Evolutionary conservation across 208 protist species (phyloP), one percentile per base, ranked within the genome.

Genomic region (Acanthamoeba divionensis): DNA sequence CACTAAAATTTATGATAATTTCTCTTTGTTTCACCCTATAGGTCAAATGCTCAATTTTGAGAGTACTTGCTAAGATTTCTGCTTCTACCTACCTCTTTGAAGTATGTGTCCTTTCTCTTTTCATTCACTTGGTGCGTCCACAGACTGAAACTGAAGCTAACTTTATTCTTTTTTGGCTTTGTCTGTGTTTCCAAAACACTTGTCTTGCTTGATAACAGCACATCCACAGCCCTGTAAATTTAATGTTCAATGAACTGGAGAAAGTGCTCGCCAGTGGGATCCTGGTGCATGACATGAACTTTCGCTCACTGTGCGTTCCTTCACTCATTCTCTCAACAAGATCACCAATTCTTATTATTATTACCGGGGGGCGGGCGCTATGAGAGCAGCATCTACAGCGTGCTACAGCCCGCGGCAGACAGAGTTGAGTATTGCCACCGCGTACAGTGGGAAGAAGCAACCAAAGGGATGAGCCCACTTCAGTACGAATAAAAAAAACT

Each of bases 221-320:
- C 29, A 33, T 87, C 15, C 77, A 41, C 77, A 87, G 55, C n/a
- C 77, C 77, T 36, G 77, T 67, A 36, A 87, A 87, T 44, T 38
- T 87, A 52, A 50, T 62, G n/a, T 87, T 87, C 77, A 67, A 52
- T 45, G 77, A 87, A 26, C 77, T 87, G 2, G 44, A 87, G 13
- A 62, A 67, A 60, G 55, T 26, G 29, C 48, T 67, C 77, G 55
- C 54, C 54, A 87, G 9, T 44, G 77, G 55, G 8, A 2, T 67
- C 13, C 77, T 87, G 21, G 31, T 69, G 77, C 63, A 55, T 18
- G 77, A 87, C 24, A 52, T 45, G 5, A 36, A 33, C 54, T 87
- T 87, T 45, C 48, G 55, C 36, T n/a, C 29, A 36, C 33, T 87
- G 71, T 82, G 60, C 71, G 47, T 29, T 15, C 2, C 31, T 18